Conservation (phyloP, 148 eudicot species). For the Rhododendron vialii region DNA sequence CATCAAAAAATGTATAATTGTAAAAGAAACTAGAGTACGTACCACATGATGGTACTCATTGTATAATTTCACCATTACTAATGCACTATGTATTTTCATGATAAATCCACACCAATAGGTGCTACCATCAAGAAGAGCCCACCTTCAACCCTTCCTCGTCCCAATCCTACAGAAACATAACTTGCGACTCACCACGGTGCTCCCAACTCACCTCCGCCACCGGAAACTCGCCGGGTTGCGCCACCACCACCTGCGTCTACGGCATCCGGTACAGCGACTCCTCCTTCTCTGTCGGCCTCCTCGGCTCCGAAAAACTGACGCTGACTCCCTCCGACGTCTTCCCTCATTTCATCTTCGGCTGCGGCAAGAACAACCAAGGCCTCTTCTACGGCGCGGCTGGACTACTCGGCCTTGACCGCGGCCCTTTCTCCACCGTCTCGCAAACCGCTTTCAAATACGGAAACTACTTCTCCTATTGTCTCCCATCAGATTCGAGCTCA, state of each 20-base stretch:
- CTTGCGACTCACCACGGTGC: conserved; percentile 50
- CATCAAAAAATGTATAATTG: too few species aligned
- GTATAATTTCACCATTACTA: not conserved
- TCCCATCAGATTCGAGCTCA: conserved; percentile 14
- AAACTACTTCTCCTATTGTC: conserved; percentile 22
- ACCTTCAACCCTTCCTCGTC: conserved; percentile 18
- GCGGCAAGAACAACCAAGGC: conserved; percentile 23
- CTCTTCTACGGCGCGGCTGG: conserved; percentile 20
- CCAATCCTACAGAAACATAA: conserved; percentile 42
- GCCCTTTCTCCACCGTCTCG: conserved; percentile 12
- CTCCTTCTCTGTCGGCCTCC: conserved; percentile 4
- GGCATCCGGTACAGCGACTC: conserved; percentile 22
- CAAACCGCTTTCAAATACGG: conserved; percentile 20
- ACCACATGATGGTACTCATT: too few species aligned
- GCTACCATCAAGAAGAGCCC: not conserved
- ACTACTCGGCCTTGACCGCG: conserved; percentile 19
- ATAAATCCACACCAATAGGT: not conserved
- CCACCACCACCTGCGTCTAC: conserved; percentile 43
- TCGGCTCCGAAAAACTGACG: conserved; percentile 11
- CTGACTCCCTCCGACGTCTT: not conserved
- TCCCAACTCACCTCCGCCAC: conserved; percentile 20
- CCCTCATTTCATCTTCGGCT: conserved; percentile 16
- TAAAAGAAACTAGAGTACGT: too few species aligned
- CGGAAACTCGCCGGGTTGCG: conserved; percentile 32
- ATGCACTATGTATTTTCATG: not conserved